Conservation (phyloP, 2,329 filamentous ascomycete species). For the Phyllosticta paracitricarpa region DNA sequence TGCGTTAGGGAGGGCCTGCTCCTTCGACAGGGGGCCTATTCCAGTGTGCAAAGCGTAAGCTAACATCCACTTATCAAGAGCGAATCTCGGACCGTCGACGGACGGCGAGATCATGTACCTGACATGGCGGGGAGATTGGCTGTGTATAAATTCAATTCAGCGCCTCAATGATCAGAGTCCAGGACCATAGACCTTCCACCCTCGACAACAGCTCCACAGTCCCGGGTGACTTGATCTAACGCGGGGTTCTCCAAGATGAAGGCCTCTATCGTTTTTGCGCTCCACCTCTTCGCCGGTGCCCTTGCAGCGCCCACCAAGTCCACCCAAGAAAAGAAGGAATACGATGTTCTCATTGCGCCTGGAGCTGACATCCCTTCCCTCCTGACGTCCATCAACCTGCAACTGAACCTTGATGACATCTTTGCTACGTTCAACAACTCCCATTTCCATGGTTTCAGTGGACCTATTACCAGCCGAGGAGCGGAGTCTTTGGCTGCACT, state of each 20-base stretch:
- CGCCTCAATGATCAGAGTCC: not conserved
- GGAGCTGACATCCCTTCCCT: not conserved
- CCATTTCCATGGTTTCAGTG: conserved; percentile 4
- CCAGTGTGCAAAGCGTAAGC: not conserved
- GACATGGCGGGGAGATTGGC: not conserved
- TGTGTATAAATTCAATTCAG: not conserved
- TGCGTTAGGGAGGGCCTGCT: not conserved
- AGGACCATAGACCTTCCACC: not conserved
- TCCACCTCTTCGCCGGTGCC: not conserved
- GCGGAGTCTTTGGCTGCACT: not conserved
- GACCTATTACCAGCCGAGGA: not conserved
- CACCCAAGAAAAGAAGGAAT: not conserved
- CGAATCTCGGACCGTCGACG: not conserved
- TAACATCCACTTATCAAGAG: not conserved
- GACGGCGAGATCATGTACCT: not conserved
- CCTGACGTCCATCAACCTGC: not conserved
- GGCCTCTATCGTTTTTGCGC: not conserved
- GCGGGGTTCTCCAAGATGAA: not conserved
- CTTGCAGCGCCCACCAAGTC: not conserved
- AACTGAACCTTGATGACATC: not conserved
- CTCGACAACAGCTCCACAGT: not conserved
- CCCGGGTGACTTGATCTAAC: not conserved
- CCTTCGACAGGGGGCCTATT: not conserved
- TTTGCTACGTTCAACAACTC: conserved; percentile 2
- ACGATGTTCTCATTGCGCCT: not conserved